Base-by-base conservation (phyloP, 257 asterid species). In the Rehmannia glutinosa region DNA sequence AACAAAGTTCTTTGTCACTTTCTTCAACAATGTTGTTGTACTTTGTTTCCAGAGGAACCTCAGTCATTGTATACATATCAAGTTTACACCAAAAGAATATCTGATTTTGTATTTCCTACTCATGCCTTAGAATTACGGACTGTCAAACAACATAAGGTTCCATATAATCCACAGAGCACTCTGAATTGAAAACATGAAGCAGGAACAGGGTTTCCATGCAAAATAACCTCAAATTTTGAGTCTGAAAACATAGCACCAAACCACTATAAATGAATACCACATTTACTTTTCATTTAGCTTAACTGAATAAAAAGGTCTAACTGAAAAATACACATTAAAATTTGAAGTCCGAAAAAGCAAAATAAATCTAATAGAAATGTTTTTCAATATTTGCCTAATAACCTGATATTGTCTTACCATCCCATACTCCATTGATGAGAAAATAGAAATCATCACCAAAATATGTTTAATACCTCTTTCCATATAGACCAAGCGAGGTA, bases 61-160 rank as follows among this genome's bases (percentile, higher is more conserved):
- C 19, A 23, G 27, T 12, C 23, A 1, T 27, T 21, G n/a, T 17
- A 30, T 36, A 35, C 39, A 36, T 8, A 52, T 53, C 51, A 16
- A 65, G 11, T 35, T 20, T 38, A 19, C 50, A 35, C 16, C 32
- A 36, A 11, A 56, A 28, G 10, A 35, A 10, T 8, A 8, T 46
- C 39, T 56, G 46, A 24, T 1, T 42, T 58, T 47, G 28, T 35
- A 46, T 45, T 58, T 47, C 61, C 67, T 46, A 46, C 19, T 58
- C 25, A 33, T 45, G 46, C 16, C 4, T 9, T 30, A 10, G 36
- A 2, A 24, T 35, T 45, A 13, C 1, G 19, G 16, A 67, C 17
- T 52, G 16, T 27, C 53, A 72, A 51, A 63, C 58, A 49, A 32
- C 52, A 63, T 55, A 55, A 64, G 23, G 28, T 8, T 15, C 10